A percentile compares a stretch with the other conserved stretches of the same genome.
Evolutionary conservation across 2,329 filamentous ascomycete species (phyloP).

Genomic region (Exutisphaerella laricina): DNA sequence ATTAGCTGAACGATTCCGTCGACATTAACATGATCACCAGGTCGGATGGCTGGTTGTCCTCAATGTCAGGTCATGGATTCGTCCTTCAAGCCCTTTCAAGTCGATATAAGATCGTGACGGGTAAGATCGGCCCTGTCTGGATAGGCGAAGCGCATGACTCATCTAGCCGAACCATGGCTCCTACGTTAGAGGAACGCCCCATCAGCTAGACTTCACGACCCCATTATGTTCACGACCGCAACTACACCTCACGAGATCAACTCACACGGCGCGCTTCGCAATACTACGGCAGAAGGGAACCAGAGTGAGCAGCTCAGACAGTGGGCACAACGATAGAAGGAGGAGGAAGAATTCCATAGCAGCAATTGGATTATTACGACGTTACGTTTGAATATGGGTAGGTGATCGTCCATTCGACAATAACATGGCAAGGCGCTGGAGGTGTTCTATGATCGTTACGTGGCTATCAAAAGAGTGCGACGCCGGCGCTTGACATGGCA

Average conservation of each 20-base stretch:
- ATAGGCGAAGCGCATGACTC: no score
- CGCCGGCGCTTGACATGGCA: slow-evolving; percentile 1
- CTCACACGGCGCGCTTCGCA: no score
- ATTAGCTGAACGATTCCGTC: no score
- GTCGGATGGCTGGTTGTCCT: slow-evolving; percentile 66
- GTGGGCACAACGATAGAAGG: not conserved
- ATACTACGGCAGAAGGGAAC: no score
- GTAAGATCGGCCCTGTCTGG: no score
- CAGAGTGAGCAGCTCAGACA: not conserved
- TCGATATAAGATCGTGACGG: slow-evolving; percentile 71
- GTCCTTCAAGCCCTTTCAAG: slow-evolving; percentile 76
- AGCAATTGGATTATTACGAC: slow-evolving; percentile 3
- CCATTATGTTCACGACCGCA: no score
- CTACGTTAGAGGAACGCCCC: not conserved
- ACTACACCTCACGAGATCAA: no score
- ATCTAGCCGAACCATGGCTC: no score
- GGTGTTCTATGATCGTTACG: not conserved
- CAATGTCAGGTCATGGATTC: slow-evolving; percentile 72
- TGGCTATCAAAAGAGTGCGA: not conserved
- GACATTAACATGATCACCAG: no score
- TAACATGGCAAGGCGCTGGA: slow-evolving; percentile 12
- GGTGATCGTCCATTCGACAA: not conserved
- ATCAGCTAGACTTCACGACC: not conserved
- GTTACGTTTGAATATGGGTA: slow-evolving; percentile 1
- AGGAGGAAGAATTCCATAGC: not conserved